Evolutionary conservation across 257 asterid genomes (phyloP).

Genomic region (Capsicum chinense): DNA sequence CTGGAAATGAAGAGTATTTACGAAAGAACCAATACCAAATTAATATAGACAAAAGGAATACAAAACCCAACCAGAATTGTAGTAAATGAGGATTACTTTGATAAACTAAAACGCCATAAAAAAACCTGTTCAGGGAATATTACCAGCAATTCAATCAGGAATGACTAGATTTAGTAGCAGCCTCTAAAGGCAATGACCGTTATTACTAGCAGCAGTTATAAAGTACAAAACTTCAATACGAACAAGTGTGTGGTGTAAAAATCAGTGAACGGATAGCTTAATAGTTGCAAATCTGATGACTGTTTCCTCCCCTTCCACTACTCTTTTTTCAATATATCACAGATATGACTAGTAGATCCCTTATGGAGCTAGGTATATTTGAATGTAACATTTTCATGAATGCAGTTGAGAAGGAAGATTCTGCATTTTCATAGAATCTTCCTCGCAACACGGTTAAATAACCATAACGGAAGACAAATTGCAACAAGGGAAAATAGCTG

Average conservation of each 20-base stretch:
- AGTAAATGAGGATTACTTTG: background rate
- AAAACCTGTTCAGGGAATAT: background rate
- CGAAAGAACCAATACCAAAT: background rate
- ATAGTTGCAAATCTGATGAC: background rate
- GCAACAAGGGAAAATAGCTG: background rate
- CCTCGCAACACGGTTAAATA: slow-evolving; percentile 15
- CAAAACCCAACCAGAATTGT: slow-evolving; percentile 1
- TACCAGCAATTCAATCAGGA: background rate
- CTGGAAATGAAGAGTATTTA: slow-evolving; percentile 46
- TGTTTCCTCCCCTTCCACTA: background rate
- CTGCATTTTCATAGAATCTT: background rate
- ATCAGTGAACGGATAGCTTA: background rate
- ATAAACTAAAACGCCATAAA: background rate
- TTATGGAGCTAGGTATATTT: background rate
- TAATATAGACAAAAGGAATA: background rate
- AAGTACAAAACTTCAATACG: slow-evolving; percentile 9
- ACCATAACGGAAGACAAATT: background rate
- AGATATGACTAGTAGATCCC: background rate
- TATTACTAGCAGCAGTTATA: background rate
- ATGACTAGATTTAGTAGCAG: background rate
- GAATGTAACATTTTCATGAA: background rate
- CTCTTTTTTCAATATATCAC: background rate
- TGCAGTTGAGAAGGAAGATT: background rate
- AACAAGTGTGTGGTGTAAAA: background rate
- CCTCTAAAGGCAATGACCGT: background rate